A percentile compares a stretch with the other conserved stretches of the same genome.
Conservation (phyloP, 164 flowering plant species). For the Aristolochia fimbriata region DNA sequence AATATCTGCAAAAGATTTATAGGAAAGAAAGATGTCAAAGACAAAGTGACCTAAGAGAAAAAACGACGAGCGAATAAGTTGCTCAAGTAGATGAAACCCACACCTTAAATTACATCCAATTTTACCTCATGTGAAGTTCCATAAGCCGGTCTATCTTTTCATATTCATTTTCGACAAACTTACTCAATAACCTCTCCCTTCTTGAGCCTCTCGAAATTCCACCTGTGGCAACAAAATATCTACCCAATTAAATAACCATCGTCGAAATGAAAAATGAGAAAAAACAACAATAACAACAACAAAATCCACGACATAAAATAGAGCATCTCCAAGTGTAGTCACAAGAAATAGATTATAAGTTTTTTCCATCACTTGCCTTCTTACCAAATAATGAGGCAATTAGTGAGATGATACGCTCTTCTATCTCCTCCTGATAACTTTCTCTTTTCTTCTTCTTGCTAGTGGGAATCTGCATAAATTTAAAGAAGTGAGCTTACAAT, state of each 20-base stretch:
- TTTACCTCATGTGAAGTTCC: conserved; percentile 87
- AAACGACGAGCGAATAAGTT: too few relatives aligned
- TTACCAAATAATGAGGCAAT: conserved; percentile 96
- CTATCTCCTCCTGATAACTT: conserved; percentile 78
- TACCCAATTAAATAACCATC: neutral
- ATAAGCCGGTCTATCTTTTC: conserved; percentile 96
- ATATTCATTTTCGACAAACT: conserved; percentile 88
- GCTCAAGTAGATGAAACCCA: neutral
- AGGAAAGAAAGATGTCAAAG: too few relatives aligned
- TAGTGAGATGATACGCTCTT: conserved; percentile 83
- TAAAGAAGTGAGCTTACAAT: neutral
- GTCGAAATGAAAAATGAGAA: neutral
- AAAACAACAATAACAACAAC: neutral
- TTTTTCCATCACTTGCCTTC: conserved; percentile 35
- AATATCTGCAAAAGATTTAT: conserved; percentile 40
- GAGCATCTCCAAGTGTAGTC: too few relatives aligned
- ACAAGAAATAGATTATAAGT: neutral
- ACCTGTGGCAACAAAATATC: conserved; percentile 24
- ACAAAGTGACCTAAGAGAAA: too few relatives aligned
- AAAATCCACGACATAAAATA: neutral
- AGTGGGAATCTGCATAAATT: conserved; percentile 48
- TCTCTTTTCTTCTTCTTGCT: conserved; percentile 88
- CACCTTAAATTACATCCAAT: conserved; percentile 6
- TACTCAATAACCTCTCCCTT: conserved; percentile 84
- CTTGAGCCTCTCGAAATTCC: conserved; percentile 85